Conservation (phyloP, 768 basidiomycete species). For the Podaxis carcinomalis region DNA sequence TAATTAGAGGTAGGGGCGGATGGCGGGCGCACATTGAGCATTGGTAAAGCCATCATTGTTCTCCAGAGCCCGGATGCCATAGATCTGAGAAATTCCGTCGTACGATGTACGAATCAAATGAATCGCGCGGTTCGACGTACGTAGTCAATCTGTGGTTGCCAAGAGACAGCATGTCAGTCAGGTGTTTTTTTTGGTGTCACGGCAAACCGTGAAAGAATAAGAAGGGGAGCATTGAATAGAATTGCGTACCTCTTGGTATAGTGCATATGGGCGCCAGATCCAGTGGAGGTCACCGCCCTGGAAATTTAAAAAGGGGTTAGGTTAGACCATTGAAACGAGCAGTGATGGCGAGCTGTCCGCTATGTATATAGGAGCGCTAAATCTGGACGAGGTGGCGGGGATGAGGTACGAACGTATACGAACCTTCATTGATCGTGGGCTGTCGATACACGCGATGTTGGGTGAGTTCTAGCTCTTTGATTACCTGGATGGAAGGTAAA, state of each 20-base stretch:
- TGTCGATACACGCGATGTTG: conserved; percentile 22
- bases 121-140: conserved; percentile 18
- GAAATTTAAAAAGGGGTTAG: background rate
- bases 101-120: background rate
- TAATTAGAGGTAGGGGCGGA: background rate
- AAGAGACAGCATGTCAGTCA: background rate
- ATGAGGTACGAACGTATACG: background rate
- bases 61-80: conserved; percentile 65
- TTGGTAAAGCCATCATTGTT: conserved; percentile 76
- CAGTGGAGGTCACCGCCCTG: conserved; percentile 86
- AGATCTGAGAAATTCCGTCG: conserved; percentile 42
- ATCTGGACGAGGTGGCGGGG: background rate
- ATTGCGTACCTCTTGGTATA: conserved; percentile 62
- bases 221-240: background rate
- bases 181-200: conserved; percentile 13
- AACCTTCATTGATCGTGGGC: conserved; percentile 77
- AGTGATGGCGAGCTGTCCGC: background rate
- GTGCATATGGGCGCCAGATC: conserved; percentile 83
- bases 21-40: conserved; percentile 61
- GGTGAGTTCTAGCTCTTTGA: background rate
- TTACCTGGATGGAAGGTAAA: background rate
- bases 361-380: background rate
- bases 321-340: background rate
- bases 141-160: conserved; percentile 27
- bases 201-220: background rate